Conservation (phyloP, 441 rosid species). For the Macaranga tanarius region DNA sequence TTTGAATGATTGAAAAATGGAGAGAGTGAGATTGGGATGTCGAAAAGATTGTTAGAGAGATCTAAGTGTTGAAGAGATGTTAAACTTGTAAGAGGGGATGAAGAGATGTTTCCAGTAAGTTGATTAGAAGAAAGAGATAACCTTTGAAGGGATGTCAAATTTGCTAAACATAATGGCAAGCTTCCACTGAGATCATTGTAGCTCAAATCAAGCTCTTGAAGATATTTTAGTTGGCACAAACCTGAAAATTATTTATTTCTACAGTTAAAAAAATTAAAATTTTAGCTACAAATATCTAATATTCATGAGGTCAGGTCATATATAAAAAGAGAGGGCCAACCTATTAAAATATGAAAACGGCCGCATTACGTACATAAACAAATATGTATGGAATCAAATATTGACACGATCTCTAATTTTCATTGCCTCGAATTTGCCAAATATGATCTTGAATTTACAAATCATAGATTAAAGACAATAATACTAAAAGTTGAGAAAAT, state of each 20-base stretch:
- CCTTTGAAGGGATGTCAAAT: conserved; percentile 1
- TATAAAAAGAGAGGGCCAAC: too few relatives aligned
- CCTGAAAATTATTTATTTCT: conserved; percentile 1
- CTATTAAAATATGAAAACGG: too few relatives aligned
- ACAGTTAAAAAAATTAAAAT: too few relatives aligned
- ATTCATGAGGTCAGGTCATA: too few relatives aligned
- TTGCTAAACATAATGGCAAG: conserved; percentile 24
- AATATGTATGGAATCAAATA: too few relatives aligned
- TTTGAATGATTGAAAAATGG: conserved; percentile 32
- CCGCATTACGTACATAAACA: too few relatives aligned
- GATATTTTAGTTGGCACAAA: conserved; percentile 12
- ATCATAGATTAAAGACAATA: too few relatives aligned
- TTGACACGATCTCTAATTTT: too few relatives aligned
- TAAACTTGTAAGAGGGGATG: conserved; percentile 12
- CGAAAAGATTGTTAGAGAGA: conserved; percentile 23
- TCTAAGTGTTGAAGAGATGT: background rate
- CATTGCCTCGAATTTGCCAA: too few relatives aligned
- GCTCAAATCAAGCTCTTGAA: conserved; percentile 10
- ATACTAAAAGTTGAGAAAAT: too few relatives aligned
- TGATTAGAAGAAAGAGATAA: conserved; percentile 8
- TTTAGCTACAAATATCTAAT: too few relatives aligned
- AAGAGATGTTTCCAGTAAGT: conserved; percentile 19
- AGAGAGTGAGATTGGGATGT: conserved; percentile 20
- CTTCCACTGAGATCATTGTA: background rate
- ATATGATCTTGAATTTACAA: too few relatives aligned